phyloP scores from a whole-genome alignment of 345 rosid species.

The Dimocarpus longan region DNA sequence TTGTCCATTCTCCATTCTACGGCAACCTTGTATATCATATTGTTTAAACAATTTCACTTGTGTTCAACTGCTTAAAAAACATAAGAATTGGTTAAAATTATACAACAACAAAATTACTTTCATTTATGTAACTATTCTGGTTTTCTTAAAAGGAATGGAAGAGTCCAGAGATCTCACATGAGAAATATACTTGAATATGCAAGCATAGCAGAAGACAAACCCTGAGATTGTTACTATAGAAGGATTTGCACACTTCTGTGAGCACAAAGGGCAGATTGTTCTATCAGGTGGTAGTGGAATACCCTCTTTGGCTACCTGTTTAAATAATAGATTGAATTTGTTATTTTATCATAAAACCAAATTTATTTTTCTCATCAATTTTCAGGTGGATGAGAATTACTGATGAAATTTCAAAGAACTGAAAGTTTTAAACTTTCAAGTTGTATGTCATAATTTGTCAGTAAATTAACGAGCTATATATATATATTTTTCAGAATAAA shows the following conservation, averaged over 20 bases:
- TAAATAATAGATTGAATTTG: slow-evolving; percentile 2
- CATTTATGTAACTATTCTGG: not conserved
- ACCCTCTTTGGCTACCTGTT: slow-evolving; percentile 85
- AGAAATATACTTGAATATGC: slow-evolving; percentile 86
- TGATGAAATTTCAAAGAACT: not conserved
- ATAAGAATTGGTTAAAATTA: not conserved
- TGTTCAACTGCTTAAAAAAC: not conserved
- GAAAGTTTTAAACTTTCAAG: not conserved
- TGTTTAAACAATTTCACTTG: not conserved
- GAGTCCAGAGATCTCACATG: slow-evolving; percentile 59
- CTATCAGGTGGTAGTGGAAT: slow-evolving; percentile 76
- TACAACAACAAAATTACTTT: too few relatives aligned
- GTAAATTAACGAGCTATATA: not conserved
- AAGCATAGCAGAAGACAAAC: slow-evolving; percentile 93
- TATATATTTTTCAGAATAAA: too few relatives aligned
- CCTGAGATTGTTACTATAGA: slow-evolving; percentile 94
- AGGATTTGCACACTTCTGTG: slow-evolving; percentile 93
- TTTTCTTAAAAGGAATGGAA: not conserved
- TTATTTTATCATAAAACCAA: not conserved
- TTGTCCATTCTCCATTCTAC: not conserved
- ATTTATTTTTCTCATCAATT: not conserved
- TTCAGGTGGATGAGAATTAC: not conserved
- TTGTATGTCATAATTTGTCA: not conserved
- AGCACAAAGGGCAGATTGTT: slow-evolving; percentile 83
- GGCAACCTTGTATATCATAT: not conserved